Conservation (phyloP, 163 green algal species). For the Scenedesmus sp. region DNA sequence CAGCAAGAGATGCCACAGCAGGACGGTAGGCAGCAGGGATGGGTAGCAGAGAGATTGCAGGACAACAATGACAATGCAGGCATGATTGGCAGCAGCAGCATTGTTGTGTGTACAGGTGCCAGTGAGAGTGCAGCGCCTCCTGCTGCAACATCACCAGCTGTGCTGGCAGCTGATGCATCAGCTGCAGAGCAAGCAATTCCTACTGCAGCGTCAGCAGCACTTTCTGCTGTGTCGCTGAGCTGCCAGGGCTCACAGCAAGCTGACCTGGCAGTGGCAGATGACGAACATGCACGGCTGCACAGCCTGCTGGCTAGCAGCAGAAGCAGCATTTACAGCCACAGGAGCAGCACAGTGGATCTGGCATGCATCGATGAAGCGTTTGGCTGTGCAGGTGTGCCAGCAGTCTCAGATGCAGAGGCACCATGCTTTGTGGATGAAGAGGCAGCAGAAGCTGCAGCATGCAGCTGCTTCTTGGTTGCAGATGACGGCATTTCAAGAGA, state of each 20-base stretch:
- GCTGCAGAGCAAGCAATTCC: background rate
- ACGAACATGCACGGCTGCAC: background rate
- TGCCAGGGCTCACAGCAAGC: background rate
- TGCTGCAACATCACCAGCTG: background rate
- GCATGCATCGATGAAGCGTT: background rate
- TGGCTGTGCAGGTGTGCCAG: background rate
- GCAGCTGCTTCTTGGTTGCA: background rate
- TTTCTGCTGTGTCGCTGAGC: background rate
- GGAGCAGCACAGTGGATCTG: background rate
- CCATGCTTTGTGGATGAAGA: background rate
- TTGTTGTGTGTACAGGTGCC: background rate
- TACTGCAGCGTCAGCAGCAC: background rate
- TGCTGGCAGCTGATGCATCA: background rate
- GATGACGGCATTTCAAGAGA: background rate
- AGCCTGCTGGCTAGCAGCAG: constrained; percentile 2
- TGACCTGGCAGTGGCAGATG: background rate
- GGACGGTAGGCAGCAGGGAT: background rate
- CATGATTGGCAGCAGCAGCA: background rate
- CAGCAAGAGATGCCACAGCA: background rate
- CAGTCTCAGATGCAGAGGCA: background rate
- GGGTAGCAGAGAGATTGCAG: background rate
- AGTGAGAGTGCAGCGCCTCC: background rate
- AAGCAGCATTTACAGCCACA: background rate
- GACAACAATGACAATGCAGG: too few species aligned
- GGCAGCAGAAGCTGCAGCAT: background rate